These are phyloP conservation scores for Colletotrichum ledebouriae DNA, from an alignment of 2,329 filamentous ascomycete genomes.

Conservation along the genomic window DNA sequence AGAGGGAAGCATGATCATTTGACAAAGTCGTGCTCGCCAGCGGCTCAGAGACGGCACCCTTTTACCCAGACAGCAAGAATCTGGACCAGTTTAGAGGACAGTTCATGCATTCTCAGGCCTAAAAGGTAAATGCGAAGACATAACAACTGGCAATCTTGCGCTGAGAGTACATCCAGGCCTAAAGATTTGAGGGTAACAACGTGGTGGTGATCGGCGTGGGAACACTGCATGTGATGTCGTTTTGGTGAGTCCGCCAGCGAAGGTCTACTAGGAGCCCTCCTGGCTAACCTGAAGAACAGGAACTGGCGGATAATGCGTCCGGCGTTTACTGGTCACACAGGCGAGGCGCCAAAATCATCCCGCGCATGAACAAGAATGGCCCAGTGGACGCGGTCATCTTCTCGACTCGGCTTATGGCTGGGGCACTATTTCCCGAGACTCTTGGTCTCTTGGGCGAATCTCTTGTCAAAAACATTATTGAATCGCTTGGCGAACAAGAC, in stretches of 20 bases:
- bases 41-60: constrained; percentile 43
- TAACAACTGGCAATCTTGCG: background rate
- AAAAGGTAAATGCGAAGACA: constrained; percentile 42
- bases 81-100: constrained; percentile 43
- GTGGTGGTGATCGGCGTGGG: constrained; percentile 48
- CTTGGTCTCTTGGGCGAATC: constrained; percentile 9
- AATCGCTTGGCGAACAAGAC: background rate
- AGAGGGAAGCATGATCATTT: constrained; percentile 36
- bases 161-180: constrained; percentile 23
- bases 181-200: constrained; percentile 44
- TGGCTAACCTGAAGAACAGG: constrained; percentile 6
- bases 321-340: constrained; percentile 46
- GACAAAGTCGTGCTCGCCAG: constrained; percentile 47
- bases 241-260: constrained; percentile 31
- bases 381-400: constrained; percentile 44
- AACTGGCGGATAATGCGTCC: constrained; percentile 42
- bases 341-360: constrained; percentile 44
- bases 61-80: constrained; percentile 43
- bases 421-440: constrained; percentile 41
- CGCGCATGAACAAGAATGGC: constrained; percentile 42
- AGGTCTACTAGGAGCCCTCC: too few relatives aligned
- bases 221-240: constrained; percentile 46
- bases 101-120: constrained; percentile 46
- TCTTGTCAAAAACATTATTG: background rate
- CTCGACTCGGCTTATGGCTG: constrained; percentile 42